These are phyloP conservation scores for Polyporus tsugae DNA, from an alignment of 1,284 basidiomycete species.

Conservation along the genomic window DNA sequence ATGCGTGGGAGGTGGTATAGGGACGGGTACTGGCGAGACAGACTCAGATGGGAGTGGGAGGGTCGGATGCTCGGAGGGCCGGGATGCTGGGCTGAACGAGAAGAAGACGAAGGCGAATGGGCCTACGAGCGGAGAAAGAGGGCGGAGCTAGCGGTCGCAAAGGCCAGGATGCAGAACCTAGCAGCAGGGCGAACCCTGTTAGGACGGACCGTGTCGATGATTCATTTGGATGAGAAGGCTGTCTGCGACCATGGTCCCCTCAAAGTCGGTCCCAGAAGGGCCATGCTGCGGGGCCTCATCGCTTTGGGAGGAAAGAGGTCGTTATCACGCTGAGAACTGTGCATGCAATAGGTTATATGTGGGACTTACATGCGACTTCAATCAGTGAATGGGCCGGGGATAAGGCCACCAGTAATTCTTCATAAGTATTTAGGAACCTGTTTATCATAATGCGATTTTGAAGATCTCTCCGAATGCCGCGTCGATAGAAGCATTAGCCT, in stretches of 20 bases:
- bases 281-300: not conserved
- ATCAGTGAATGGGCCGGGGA: not conserved
- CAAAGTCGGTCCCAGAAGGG: slow-evolving; percentile 2
- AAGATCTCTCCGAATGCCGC: not conserved
- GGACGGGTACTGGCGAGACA: slow-evolving; percentile 23
- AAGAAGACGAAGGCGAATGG: slow-evolving; percentile 30
- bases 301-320: slow-evolving; percentile 3
- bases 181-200: not conserved
- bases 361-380: not conserved
- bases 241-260: not conserved
- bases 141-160: slow-evolving; percentile 15
- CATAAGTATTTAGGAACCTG: too few species aligned
- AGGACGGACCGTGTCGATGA: slow-evolving; percentile 10
- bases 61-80: slow-evolving; percentile 20
- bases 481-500: not conserved
- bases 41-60: slow-evolving; percentile 29
- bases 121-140: slow-evolving; percentile 25
- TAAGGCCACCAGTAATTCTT: not conserved
- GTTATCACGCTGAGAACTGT: not conserved
- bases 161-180: slow-evolving; percentile 12
- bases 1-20: slow-evolving; percentile 23
- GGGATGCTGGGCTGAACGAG: slow-evolving; percentile 24
- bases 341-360: not conserved
- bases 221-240: slow-evolving; percentile 14
- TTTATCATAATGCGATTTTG: not conserved